These are phyloP conservation scores for Serpula lacrymans DNA, from an alignment of 768 basidiomycete genomes.

Conservation along the genomic window DNA sequence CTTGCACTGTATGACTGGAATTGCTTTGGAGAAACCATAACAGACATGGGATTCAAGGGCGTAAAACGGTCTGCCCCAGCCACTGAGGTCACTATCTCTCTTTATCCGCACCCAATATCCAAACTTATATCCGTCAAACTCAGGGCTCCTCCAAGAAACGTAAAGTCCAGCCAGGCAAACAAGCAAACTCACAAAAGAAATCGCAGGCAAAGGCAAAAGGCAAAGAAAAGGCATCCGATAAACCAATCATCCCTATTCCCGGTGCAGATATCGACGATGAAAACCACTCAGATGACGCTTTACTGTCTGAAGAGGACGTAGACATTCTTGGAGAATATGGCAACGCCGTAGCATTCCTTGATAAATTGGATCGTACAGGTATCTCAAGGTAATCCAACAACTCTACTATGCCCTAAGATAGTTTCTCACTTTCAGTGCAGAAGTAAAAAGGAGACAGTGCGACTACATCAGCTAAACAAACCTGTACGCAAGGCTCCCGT, in stretches of 20 bases:
- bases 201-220: slow-evolving; percentile 38
- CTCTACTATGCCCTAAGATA: not conserved
- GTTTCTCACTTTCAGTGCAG: slow-evolving; percentile 35
- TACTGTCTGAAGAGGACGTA: slow-evolving; percentile 67
- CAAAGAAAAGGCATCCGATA: slow-evolving; percentile 60
- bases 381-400: slow-evolving; percentile 60
- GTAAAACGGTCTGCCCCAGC: slow-evolving; percentile 33
- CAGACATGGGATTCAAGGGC: slow-evolving; percentile 28
- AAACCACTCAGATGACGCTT: slow-evolving; percentile 27
- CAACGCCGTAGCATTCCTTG: slow-evolving; percentile 61
- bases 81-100: slow-evolving; percentile 21
- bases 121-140: not conserved
- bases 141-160: slow-evolving; percentile 57
- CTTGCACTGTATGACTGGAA: too few relatives aligned
- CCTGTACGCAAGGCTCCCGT: slow-evolving; percentile 41
- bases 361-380: slow-evolving; percentile 69
- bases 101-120: not conserved
- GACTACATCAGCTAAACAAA: slow-evolving; percentile 65
- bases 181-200: slow-evolving; percentile 14
- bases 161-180: slow-evolving; percentile 40
- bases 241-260: slow-evolving; percentile 63
- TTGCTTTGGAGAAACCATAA: too few relatives aligned
- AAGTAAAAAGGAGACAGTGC: slow-evolving; percentile 81
- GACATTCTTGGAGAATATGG: slow-evolving; percentile 66
- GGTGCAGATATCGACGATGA: slow-evolving; percentile 3